Conservation (phyloP, 768 basidiomycete genomes). For the Asterophora lycoperdoides region DNA sequence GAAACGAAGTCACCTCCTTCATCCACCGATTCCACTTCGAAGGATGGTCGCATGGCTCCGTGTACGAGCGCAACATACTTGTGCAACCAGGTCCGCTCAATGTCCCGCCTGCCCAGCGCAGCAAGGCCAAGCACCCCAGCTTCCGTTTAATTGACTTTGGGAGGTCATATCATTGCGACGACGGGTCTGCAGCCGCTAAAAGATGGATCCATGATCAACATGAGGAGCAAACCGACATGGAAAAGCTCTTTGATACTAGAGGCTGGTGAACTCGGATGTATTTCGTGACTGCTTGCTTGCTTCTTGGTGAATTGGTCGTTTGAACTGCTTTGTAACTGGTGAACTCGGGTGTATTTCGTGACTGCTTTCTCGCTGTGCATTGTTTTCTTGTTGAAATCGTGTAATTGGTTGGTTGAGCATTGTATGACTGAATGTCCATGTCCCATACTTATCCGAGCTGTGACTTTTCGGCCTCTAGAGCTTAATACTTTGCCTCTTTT, state of each 20-base stretch:
- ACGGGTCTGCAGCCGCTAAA: neutral
- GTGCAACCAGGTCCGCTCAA: slow-evolving; percentile 29
- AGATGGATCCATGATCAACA: neutral
- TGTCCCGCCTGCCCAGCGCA: slow-evolving; percentile 11
- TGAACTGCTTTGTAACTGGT: too few relatives aligned
- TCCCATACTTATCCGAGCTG: too few relatives aligned
- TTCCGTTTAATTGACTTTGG: slow-evolving; percentile 44
- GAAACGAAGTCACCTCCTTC: slow-evolving; percentile 39
- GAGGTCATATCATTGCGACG: slow-evolving; percentile 4
- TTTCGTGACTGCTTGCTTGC: too few relatives aligned
- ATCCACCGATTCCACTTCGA: slow-evolving; percentile 32
- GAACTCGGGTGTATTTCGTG: too few relatives aligned
- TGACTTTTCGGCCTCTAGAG: too few relatives aligned
- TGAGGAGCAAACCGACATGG: slow-evolving; percentile 1
- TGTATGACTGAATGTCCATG: too few relatives aligned
- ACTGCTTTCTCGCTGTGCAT: neutral
- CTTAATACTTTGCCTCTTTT: too few relatives aligned
- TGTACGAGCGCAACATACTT: slow-evolving; percentile 36
- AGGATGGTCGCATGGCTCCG: slow-evolving; percentile 34
- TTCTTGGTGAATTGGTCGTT: too few relatives aligned
- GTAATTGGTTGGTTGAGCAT: too few relatives aligned
- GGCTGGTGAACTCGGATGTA: too few relatives aligned
- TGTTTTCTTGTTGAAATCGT: neutral
- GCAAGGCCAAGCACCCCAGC: slow-evolving; percentile 19
- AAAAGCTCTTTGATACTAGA: slow-evolving; percentile 1